Percentiles rank a stretch among this genome's conserved stretches.
Evolutionary conservation across 2,329 filamentous ascomycete species (phyloP).

Genomic region (Ilyonectria sp.): DNA sequence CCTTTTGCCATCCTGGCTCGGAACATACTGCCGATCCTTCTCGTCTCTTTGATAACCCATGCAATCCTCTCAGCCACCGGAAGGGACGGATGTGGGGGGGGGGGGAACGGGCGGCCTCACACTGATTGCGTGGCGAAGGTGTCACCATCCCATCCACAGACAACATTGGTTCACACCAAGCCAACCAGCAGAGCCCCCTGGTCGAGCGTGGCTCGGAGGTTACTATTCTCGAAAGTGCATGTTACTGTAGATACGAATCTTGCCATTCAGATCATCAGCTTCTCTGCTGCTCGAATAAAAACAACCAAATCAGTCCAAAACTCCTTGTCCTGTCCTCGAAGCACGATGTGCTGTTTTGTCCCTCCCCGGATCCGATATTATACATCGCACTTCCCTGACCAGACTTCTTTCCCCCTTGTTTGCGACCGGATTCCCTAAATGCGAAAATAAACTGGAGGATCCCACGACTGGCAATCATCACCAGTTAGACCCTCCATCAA

Average conservation of each 20-base stretch:
- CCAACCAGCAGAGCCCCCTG: slow-evolving; percentile 6
- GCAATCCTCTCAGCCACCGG: slow-evolving; percentile 17
- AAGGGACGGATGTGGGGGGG: slow-evolving; percentile 37
- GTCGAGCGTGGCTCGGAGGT: slow-evolving; percentile 6
- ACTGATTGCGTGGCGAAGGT: slow-evolving; percentile 42
- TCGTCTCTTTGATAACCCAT: not conserved
- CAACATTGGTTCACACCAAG: slow-evolving; percentile 16
- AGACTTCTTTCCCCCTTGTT: slow-evolving; percentile 42
- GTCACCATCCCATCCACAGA: slow-evolving; percentile 26
- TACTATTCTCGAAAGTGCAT: slow-evolving; percentile 4
- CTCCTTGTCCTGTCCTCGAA: slow-evolving; percentile 40
- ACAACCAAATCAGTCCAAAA: slow-evolving; percentile 41
- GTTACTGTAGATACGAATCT: slow-evolving; percentile 9
- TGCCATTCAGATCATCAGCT: slow-evolving; percentile 20
- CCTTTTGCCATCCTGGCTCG: not conserved
- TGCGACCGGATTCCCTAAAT: slow-evolving; percentile 31
- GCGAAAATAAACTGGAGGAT: slow-evolving; percentile 24
- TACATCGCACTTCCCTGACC: slow-evolving; percentile 37
- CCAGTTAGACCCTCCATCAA: slow-evolving; percentile 25
- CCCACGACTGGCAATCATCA: not conserved
- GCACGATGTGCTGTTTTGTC: slow-evolving; percentile 35
- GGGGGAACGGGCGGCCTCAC: slow-evolving; percentile 40
- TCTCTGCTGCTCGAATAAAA: slow-evolving; percentile 31
- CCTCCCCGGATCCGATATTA: slow-evolving; percentile 35
- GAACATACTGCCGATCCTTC: slow-evolving; percentile 7